These are phyloP conservation scores for Pilatotrama ljubarskyi DNA, from an alignment of 768 basidiomycete species.

Conservation along the genomic window DNA sequence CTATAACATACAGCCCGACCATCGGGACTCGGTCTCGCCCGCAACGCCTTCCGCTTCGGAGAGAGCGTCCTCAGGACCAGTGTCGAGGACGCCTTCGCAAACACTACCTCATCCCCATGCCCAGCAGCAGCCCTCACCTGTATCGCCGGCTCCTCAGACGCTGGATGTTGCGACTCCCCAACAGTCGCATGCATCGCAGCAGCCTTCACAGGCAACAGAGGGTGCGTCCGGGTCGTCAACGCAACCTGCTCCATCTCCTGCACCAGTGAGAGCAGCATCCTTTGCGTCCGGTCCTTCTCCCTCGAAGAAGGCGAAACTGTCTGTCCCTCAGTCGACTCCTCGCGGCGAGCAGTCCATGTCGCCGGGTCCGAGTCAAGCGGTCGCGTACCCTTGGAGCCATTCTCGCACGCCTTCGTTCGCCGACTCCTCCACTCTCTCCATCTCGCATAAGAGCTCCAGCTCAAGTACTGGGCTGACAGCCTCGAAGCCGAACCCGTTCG, in stretches of 20 bases:
- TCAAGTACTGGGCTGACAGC: not conserved
- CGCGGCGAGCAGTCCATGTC: not conserved
- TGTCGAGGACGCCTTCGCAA: too few relatives aligned
- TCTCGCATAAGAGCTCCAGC: not conserved
- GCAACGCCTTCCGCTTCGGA: not conserved
- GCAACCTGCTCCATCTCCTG: not conserved
- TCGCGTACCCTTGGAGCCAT: constrained; percentile 2
- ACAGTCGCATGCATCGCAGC: not conserved
- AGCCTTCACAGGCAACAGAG: not conserved
- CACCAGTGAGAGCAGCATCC: not conserved
- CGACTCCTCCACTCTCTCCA: not conserved
- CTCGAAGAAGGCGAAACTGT: constrained; percentile 15
- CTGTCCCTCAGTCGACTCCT: not conserved
- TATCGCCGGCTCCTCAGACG: not conserved
- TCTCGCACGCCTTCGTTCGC: constrained; percentile 4
- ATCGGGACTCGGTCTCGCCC: not conserved
- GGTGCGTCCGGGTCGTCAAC: not conserved
- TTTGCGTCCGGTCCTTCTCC: constrained; percentile 6
- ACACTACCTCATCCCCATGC: too few relatives aligned
- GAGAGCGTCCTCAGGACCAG: too few relatives aligned
- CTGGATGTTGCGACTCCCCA: not conserved
- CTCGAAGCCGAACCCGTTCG: constrained; percentile 8
- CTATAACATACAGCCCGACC: not conserved
- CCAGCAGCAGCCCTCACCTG: too few relatives aligned
- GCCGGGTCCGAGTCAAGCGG: not conserved